phyloP scores from a whole-genome alignment of 495 filamentous ascomycete genomes.

The Daldinia vernicosa region DNA sequence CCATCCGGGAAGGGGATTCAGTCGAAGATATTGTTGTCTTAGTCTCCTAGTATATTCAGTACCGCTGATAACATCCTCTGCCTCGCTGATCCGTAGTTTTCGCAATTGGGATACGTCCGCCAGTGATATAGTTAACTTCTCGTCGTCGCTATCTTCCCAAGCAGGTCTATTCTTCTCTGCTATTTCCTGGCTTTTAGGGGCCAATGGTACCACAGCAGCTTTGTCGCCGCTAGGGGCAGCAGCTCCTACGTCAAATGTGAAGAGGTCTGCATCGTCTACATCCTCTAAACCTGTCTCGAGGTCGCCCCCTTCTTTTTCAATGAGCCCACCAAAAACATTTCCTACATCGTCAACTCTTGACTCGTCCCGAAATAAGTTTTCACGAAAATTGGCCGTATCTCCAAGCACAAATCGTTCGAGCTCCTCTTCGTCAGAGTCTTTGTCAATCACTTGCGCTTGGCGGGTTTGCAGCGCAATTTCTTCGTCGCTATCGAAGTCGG shows the following conservation, averaged over 20 bases:
- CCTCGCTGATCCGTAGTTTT: conserved; percentile 80
- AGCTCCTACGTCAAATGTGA: conserved; percentile 57
- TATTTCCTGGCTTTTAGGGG: conserved; percentile 48
- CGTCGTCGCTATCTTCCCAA: conserved; percentile 97
- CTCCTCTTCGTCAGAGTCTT: conserved; percentile 82
- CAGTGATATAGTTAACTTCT: conserved; percentile 83
- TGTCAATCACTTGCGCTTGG: conserved; percentile 57
- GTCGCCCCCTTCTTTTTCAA: conserved; percentile 38
- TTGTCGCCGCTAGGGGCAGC: conserved; percentile 47
- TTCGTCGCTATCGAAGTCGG: conserved; percentile 38
- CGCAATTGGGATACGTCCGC: conserved; percentile 74
- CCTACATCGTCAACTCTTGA: conserved; percentile 32
- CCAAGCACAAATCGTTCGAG: conserved; percentile 89
- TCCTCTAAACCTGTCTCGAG: conserved; percentile 60
- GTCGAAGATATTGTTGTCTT: conserved; percentile 79
- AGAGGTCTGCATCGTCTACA: conserved; percentile 69
- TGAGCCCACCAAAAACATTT: background rate
- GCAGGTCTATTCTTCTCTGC: conserved; percentile 59
- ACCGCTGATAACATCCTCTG: conserved; percentile 85
- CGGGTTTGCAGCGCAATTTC: conserved; percentile 35
- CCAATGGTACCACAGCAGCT: conserved; percentile 47
- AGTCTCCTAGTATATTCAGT: conserved; percentile 83
- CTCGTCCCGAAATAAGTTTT: conserved; percentile 66
- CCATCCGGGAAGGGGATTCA: conserved; percentile 86
- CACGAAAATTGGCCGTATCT: conserved; percentile 79